These are phyloP conservation scores for Luffa aegyptiaca DNA, from an alignment of 306 rosid genomes.

Conservation along the genomic window DNA sequence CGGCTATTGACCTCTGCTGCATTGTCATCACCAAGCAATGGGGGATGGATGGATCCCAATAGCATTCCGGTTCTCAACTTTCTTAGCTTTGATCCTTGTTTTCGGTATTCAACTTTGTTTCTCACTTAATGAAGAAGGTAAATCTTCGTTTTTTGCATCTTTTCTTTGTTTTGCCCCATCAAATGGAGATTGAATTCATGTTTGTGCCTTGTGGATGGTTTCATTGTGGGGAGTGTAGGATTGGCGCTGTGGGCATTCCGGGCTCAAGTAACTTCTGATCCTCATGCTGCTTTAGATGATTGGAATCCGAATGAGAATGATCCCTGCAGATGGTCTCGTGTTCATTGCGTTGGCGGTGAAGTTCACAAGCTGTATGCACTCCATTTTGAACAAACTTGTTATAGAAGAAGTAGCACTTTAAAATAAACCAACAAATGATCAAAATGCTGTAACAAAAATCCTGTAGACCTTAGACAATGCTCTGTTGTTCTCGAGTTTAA, in stretches of 20 bases:
- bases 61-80: conserved; percentile 44
- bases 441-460: neutral
- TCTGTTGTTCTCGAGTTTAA: neutral
- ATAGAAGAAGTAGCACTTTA: neutral
- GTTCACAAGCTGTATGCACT: conserved; percentile 51
- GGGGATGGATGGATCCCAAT: conserved; percentile 48
- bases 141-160: neutral
- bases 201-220: neutral
- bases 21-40: conserved; percentile 57
- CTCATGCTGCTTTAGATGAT: conserved; percentile 43
- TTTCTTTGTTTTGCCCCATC: neutral
- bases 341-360: conserved; percentile 43
- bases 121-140: conserved; percentile 78
- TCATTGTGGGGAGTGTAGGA: conserved; percentile 39
- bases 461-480: neutral
- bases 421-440: neutral
- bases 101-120: conserved; percentile 31
- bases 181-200: neutral
- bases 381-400: neutral
- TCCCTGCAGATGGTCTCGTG: conserved; percentile 76
- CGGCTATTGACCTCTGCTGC: conserved; percentile 27
- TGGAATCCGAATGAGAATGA: conserved; percentile 54
- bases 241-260: conserved; percentile 47
- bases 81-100: conserved; percentile 34
- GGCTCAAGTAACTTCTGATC: conserved; percentile 49